Evolutionary conservation across 2,329 filamentous ascomycete genomes (phyloP), one percentile per base, ranked within the genome.

Genomic region (Dothidotthia symphoricarpi): DNA sequence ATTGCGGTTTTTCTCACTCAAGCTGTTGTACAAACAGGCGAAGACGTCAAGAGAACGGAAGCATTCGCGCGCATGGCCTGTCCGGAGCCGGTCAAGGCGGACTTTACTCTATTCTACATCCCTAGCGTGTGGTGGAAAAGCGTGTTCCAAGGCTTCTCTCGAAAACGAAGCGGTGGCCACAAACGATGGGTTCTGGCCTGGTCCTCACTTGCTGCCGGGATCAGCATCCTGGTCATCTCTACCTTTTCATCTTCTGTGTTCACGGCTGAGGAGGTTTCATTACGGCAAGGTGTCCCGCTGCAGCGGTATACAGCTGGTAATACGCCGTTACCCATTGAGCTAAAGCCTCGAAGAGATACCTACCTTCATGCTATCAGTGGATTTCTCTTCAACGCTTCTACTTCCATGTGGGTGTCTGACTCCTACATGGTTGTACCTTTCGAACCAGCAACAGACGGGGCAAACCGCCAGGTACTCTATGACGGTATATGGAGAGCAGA

Each of bases 21-120:
- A 19, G 28, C 40, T 4, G 33, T 43, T 5, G 33, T 36, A 11
- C 39, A 47, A 15, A 24, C 47, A 1, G 41, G 37, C 27, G 37
- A 50, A 13, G 47, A 47, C 22, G 32, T 50, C 30, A 39, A 42
- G 24, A 34, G 46, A 11, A 49, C 46, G 6, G 46, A 49, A 27
- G 34, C 43, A 12, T 50, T 47, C 31, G 47, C 47, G 6, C 34
- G 38, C 6, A 16, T 50, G 14, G 40, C 43, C 11, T 24, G 31
- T 3, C 32, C 28, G 16, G 12, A 32, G n/a, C 22, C 11, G 8
- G 14, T 16, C 6, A 24, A 24, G 7, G 29, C 24, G 2, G 13
- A 31, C 4, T 11, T 27, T n/a, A 32, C 35, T 15, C 16, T 38
- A n/a, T 17, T 38, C 19, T 38, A 22, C 14, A 32, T 24, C 1